phyloP scores from a whole-genome alignment of 192 early-diverging fungal species.

The Umbelopsis sp. region DNA sequence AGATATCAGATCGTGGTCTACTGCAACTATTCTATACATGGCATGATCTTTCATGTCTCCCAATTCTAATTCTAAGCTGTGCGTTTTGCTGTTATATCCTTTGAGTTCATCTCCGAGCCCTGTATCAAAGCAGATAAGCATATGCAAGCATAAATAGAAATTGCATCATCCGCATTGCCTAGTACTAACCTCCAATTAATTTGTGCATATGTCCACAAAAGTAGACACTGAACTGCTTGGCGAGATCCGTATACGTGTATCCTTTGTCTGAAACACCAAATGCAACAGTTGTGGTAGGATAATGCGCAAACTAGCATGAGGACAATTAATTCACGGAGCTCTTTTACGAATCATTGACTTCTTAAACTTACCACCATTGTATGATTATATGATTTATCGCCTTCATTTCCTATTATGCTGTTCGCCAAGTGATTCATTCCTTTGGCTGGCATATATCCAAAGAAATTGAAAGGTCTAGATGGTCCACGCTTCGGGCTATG shows the following conservation, averaged over 20 bases:
- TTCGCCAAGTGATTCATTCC: constrained; percentile 75
- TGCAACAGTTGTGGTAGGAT: constrained; percentile 79
- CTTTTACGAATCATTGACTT: background rate
- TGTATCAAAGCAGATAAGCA: constrained; percentile 8
- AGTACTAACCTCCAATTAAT: background rate
- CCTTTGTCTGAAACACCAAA: constrained; percentile 68
- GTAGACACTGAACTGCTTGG: constrained; percentile 68
- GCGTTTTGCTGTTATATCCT: constrained; percentile 60
- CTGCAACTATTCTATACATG: constrained; percentile 79
- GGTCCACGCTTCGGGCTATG: constrained; percentile 66
- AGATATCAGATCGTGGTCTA: constrained; percentile 86
- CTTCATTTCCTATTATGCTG: constrained; percentile 40
- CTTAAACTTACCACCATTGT: constrained; percentile 66
- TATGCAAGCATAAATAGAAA: background rate
- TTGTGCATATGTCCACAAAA: constrained; percentile 87
- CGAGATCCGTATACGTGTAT: constrained; percentile 61
- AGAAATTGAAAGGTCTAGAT: constrained; percentile 87
- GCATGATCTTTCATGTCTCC: constrained; percentile 91
- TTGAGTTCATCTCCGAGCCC: constrained; percentile 62
- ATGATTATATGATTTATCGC: constrained; percentile 50
- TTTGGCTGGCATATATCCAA: constrained; percentile 74
- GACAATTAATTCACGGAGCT: background rate
- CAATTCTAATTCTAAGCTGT: constrained; percentile 83
- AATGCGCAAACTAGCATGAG: constrained; percentile 60
- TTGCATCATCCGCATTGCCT: background rate